Percentiles rank a stretch among this genome's conserved stretches.
Evolutionary conservation across 23 red algal species (phyloP).

Genomic region (Chondrus crispus): DNA sequence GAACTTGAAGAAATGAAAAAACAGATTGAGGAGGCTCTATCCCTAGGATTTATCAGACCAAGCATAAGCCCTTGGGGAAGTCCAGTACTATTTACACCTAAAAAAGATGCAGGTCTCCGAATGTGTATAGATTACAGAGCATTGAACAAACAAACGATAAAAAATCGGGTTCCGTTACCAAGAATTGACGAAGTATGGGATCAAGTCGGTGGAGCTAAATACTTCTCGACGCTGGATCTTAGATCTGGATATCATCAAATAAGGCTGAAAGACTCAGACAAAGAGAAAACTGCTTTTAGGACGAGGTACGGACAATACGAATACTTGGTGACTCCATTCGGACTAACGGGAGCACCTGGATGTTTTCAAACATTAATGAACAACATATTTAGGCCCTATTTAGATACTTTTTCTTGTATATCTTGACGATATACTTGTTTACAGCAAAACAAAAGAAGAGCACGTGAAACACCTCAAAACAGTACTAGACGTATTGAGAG

Average conservation of each 20-base stretch:
- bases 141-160: background rate
- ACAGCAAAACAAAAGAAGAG: background rate
- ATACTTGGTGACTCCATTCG: background rate
- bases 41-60: background rate
- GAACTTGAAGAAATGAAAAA: slow-evolving; percentile 14
- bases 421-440: background rate
- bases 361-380: background rate
- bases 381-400: background rate
- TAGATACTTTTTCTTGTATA: background rate
- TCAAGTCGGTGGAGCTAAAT: background rate
- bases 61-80: slow-evolving; percentile 37
- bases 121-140: background rate
- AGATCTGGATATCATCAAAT: background rate
- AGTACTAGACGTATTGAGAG: background rate
- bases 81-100: background rate
- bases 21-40: background rate
- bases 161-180: background rate
- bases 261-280: background rate
- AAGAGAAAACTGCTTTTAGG: background rate
- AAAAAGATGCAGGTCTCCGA: background rate
- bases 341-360: background rate
- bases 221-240: background rate
- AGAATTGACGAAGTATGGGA: slow-evolving; percentile 8
- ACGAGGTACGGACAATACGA: slow-evolving; percentile 22
- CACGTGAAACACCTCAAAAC: background rate